These are phyloP conservation scores for Spironucleus salmonicida DNA, from an alignment of 208 protist genomes.

Conservation along the genomic window DNA sequence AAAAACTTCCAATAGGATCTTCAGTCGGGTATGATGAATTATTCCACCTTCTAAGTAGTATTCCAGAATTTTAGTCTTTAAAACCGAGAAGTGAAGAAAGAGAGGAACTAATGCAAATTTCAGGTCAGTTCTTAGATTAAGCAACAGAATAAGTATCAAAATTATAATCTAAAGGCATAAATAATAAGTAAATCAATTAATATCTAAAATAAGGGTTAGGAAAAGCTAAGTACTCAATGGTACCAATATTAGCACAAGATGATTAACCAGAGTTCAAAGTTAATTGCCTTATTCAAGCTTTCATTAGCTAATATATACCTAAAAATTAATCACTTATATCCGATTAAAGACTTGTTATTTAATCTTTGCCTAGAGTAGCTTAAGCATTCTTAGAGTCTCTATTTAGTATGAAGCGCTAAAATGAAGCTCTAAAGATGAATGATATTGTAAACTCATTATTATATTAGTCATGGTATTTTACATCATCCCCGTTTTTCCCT, in stretches of 20 bases:
- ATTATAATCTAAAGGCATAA: neutral
- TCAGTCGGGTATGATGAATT: slow-evolving; percentile 67
- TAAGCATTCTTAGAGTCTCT: neutral
- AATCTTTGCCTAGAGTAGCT: neutral
- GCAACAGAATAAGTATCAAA: neutral
- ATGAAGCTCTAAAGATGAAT: slow-evolving; percentile 19
- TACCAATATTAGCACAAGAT: neutral
- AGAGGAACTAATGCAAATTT: slow-evolving; percentile 52
- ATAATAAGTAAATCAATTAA: neutral
- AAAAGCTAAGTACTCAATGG: too few species aligned
- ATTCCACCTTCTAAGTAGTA: slow-evolving; percentile 65
- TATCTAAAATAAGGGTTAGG: neutral
- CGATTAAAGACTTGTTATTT: neutral
- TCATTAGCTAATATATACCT: neutral
- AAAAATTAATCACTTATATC: neutral
- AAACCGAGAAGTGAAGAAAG: slow-evolving; percentile 38
- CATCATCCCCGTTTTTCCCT: neutral
- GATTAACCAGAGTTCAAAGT: neutral
- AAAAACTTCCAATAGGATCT: slow-evolving; percentile 37
- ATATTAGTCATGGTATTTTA: slow-evolving; percentile 4
- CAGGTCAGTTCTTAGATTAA: neutral
- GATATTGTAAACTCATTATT: neutral
- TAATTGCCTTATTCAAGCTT: neutral
- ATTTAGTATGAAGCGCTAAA: neutral
- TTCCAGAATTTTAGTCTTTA: slow-evolving; percentile 83